phyloP scores from a whole-genome alignment of 257 asterid genomes.

The Petunia axillaris region DNA sequence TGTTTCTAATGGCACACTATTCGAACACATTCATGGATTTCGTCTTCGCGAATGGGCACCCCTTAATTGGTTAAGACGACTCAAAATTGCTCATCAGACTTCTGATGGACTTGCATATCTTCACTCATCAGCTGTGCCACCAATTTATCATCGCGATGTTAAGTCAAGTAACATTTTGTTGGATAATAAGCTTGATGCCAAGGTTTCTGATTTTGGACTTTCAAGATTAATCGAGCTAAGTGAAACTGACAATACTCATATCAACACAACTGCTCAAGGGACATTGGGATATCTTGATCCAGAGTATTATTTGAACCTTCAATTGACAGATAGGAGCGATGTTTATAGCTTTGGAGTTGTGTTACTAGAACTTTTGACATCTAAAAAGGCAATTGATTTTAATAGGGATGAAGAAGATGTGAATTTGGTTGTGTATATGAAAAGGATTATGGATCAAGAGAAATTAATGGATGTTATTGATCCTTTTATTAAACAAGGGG shows the following conservation, averaged over 20 bases:
- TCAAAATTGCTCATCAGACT: constrained; percentile 48
- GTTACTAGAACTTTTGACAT: constrained; percentile 55
- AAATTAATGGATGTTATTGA: constrained; percentile 52
- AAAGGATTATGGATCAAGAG: constrained; percentile 49
- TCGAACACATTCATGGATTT: constrained; percentile 52
- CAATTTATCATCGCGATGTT: constrained; percentile 63
- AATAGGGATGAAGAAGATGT: constrained; percentile 60
- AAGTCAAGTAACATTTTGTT: constrained; percentile 57
- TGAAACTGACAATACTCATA: constrained; percentile 53
- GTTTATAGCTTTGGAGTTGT: constrained; percentile 77
- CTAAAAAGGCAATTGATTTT: constrained; percentile 56
- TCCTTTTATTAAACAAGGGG: constrained; percentile 46
- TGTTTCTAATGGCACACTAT: constrained; percentile 55
- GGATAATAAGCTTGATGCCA: constrained; percentile 57
- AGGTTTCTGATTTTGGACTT: constrained; percentile 66
- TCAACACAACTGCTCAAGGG: constrained; percentile 66
- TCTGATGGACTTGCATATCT: constrained; percentile 60
- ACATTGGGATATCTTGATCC: constrained; percentile 69
- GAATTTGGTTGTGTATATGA: constrained; percentile 67
- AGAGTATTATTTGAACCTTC: constrained; percentile 55
- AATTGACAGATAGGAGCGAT: constrained; percentile 55
- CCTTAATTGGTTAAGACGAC: constrained; percentile 53
- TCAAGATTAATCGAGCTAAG: constrained; percentile 52
- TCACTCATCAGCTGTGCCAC: constrained; percentile 59
- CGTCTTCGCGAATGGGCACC: constrained; percentile 31